These are phyloP conservation scores for Colletotrichum camelliae DNA, from an alignment of 2,329 filamentous ascomycete genomes.

Conservation along the genomic window DNA sequence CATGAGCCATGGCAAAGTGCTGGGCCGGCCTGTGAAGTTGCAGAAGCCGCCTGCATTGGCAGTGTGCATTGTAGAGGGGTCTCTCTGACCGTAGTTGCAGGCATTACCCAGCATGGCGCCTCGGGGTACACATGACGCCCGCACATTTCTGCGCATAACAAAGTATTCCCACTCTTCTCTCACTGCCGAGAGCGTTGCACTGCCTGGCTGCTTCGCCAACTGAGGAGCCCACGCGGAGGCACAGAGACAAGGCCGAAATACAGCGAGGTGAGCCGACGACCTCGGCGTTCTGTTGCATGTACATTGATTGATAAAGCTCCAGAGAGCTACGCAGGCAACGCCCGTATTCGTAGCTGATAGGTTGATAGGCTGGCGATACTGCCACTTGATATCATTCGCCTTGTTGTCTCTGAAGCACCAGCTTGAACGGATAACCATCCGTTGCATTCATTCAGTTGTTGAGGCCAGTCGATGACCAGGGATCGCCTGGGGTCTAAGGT, in stretches of 20 bases:
- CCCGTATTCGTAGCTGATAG: neutral
- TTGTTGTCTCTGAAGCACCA: neutral
- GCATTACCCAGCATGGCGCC: slow-evolving; percentile 10
- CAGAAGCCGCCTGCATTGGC: slow-evolving; percentile 14
- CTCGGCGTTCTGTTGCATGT: neutral
- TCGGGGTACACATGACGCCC: slow-evolving; percentile 4
- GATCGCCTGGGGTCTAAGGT: neutral
- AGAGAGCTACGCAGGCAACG: neutral
- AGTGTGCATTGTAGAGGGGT: neutral
- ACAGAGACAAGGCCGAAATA: neutral
- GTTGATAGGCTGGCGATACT: neutral
- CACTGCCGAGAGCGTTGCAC: slow-evolving; percentile 12
- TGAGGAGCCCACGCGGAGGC: neutral
- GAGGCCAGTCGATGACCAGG: neutral
- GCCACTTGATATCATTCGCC: neutral
- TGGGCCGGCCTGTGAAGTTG: slow-evolving; percentile 5
- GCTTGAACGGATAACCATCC: neutral
- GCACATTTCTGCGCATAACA: slow-evolving; percentile 9
- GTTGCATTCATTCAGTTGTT: neutral
- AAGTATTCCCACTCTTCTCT: slow-evolving; percentile 14
- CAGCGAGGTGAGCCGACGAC: neutral
- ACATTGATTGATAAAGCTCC: neutral
- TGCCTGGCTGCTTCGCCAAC: neutral
- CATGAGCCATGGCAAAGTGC: neutral
- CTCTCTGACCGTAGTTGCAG: slow-evolving; percentile 4